phyloP scores from a whole-genome alignment of 78 protist genomes.

The Andalucia godoyi region DNA sequence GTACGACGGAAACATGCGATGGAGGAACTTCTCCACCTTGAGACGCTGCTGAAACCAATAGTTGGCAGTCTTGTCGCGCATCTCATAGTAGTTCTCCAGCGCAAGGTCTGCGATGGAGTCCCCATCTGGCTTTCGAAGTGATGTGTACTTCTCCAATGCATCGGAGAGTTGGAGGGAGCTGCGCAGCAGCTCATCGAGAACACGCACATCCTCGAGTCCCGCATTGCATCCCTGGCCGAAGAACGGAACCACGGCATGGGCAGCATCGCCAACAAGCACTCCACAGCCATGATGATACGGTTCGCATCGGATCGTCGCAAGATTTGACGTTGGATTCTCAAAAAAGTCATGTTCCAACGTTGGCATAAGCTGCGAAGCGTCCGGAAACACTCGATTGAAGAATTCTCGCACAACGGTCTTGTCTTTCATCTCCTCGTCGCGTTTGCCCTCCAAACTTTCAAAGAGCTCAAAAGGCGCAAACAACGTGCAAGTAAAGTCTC shows the following conservation, averaged over 20 bases:
- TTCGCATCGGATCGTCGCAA: not conserved
- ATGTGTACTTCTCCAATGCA: slow-evolving; percentile 17
- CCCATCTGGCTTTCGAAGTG: slow-evolving; percentile 22
- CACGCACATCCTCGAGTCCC: slow-evolving; percentile 36
- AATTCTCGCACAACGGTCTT: not conserved
- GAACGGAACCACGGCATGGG: slow-evolving; percentile 91
- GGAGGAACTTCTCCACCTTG: not conserved
- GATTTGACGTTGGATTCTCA: slow-evolving; percentile 1
- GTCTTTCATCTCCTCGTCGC: not conserved
- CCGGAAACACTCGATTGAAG: slow-evolving; percentile 1
- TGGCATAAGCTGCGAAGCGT: not conserved
- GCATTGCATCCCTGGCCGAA: slow-evolving; percentile 87
- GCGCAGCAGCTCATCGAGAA: slow-evolving; percentile 4
- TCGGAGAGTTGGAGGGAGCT: not conserved
- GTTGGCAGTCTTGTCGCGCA: slow-evolving; percentile 38
- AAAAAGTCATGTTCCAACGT: not conserved
- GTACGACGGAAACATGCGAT: not conserved
- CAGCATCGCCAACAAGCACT: slow-evolving; percentile 64
- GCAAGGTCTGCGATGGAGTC: slow-evolving; percentile 67
- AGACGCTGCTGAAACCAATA: not conserved
- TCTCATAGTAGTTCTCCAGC: slow-evolving; percentile 60
- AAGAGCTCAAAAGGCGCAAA: slow-evolving; percentile 42
- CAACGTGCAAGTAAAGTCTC: slow-evolving; percentile 67
- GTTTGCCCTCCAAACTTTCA: not conserved
- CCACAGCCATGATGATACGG: not conserved